phyloP scores from a whole-genome alignment of 164 flowering plant species.

The Hamamelis virginiana region DNA sequence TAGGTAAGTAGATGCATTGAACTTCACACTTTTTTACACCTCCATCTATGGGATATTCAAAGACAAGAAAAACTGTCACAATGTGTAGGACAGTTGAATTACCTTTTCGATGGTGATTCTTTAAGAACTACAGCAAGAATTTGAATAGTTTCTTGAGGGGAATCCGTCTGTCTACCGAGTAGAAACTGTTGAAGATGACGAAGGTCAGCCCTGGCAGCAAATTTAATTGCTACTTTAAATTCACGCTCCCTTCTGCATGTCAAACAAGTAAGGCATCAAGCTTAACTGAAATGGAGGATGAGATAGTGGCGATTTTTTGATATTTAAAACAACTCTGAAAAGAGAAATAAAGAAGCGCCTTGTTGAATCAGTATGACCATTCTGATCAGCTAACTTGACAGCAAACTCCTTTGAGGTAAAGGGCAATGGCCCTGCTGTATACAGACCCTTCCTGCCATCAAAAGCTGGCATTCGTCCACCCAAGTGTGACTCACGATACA shows the following conservation, averaged over 20 bases:
- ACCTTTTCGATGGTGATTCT: conserved; percentile 41
- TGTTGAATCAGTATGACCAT: conserved; percentile 13
- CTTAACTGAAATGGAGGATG: background rate
- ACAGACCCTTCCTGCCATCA: conserved; percentile 73
- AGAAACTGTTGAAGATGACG: conserved; percentile 54
- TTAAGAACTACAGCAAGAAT: conserved; percentile 69
- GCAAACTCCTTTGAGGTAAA: conserved; percentile 58
- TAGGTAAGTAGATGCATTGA: background rate
- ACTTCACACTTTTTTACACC: background rate
- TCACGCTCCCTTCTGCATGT: conserved; percentile 51
- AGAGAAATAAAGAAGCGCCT: conserved; percentile 12
- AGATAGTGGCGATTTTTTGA: background rate
- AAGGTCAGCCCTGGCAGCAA: conserved; percentile 50
- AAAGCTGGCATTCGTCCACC: conserved; percentile 46
- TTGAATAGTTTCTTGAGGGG: conserved; percentile 73
- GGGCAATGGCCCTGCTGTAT: conserved; percentile 61
- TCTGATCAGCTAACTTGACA: conserved; percentile 33
- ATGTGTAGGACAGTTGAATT: background rate
- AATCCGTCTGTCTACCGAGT: conserved; percentile 37
- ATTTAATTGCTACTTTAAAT: conserved; percentile 60
- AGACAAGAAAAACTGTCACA: too few relatives aligned
- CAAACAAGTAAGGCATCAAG: background rate
- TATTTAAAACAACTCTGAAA: background rate
- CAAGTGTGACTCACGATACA: conserved; percentile 33
- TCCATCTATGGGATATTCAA: too few relatives aligned